phyloP scores from a whole-genome alignment of 164 flowering plant species.

The Liquidambar formosana region DNA sequence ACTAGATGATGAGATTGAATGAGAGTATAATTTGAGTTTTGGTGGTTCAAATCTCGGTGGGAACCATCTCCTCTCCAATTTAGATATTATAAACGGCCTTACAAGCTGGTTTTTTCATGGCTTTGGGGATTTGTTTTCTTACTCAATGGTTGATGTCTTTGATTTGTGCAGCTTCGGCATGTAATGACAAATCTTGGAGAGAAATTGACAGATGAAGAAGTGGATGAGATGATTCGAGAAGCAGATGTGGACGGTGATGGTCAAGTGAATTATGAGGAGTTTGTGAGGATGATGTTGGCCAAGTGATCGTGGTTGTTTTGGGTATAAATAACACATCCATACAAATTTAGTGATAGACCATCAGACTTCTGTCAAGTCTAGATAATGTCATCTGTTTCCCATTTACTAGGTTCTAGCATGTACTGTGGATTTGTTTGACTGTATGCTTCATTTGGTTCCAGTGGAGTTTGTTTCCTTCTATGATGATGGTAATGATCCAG shows the following conservation, averaged over 20 bases:
- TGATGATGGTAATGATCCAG: neutral
- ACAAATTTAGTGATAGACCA: too few relatives aligned
- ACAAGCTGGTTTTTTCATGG: neutral
- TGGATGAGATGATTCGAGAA: slow-evolving; percentile 64
- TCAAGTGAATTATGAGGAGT: slow-evolving; percentile 57
- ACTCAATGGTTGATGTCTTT: neutral
- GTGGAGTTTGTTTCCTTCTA: neutral
- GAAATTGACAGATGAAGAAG: slow-evolving; percentile 66
- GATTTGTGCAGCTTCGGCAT: slow-evolving; percentile 42
- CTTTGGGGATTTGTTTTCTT: neutral
- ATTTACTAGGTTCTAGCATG: neutral
- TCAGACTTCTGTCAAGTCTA: neutral
- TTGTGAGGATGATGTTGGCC: slow-evolving; percentile 61
- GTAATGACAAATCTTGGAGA: slow-evolving; percentile 70
- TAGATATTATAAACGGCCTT: too few relatives aligned
- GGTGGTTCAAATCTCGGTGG: too few relatives aligned
- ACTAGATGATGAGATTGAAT: too few relatives aligned
- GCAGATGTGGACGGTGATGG: slow-evolving; percentile 69
- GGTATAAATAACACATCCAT: neutral
- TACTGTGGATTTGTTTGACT: neutral
- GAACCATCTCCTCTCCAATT: too few relatives aligned
- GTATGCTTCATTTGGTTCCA: neutral
- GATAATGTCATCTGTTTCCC: neutral
- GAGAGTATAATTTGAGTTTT: too few relatives aligned
- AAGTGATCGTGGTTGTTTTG: slow-evolving; percentile 31